Evolutionary conservation across 805 yeast species (phyloP), one percentile per base, ranked within the genome.

Genomic region (Yarrowia bubula): DNA sequence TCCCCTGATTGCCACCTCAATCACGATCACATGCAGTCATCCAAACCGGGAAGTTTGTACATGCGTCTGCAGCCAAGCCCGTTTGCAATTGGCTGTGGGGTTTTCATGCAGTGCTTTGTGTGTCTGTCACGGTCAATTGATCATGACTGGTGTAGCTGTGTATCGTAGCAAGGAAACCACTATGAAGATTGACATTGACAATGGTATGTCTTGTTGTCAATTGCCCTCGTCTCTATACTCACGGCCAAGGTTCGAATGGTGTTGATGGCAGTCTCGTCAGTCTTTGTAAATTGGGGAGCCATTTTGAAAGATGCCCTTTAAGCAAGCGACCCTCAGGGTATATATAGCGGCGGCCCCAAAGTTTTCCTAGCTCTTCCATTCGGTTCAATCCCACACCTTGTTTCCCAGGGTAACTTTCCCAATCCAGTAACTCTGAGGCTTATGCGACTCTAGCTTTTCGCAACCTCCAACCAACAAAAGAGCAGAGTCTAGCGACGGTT

Each of bases 211-310:
- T 22, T 5, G 28, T 5, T 22, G n/a, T 22, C 42, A 38, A 43
- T 13, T 22, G 33, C 17, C 48, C 15, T 14, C 4, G 15, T 28
- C 28, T 31, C 14, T 4, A 28, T 48, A 74, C 77, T 68, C 74
- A 76, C 90, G 39, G 98, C 86, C 72, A 93, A 84, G 67, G 87
- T 79, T 81, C 97, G 91, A 81, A 93, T 89, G 72, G 98, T 90
- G 82, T 84, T 82, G 78, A 93, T 81, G 66, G 97, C 90, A 76
- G 82, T 81, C 70, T 80, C 81, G 77, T 92, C 96, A 73, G 89
- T 79, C 67, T 84, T 87, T 61, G 83, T 74, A 71, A 76, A 77
- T 38, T 66, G 64, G 41, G 51, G 70, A 55, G 72, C 74, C 31
- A 66, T 68, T 60, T 70, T 72, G 58, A 9, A 39, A 55, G 61